These are phyloP conservation scores for Psidium friedrichsthalianum DNA, from an alignment of 345 rosid species.

Conservation along the genomic window DNA sequence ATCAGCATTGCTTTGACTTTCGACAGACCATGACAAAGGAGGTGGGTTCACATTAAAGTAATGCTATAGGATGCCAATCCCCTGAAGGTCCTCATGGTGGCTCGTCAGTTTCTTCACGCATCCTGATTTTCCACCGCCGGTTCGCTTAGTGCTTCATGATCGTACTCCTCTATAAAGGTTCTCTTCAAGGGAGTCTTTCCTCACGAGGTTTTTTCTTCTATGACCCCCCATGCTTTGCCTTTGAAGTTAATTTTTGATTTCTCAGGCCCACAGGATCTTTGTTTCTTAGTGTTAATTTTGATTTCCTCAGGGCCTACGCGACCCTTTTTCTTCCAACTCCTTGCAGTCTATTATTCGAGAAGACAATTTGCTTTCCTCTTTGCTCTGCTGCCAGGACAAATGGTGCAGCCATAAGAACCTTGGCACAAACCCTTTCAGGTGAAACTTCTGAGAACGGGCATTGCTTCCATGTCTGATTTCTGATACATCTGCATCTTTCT, in stretches of 20 bases:
- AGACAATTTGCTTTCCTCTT: slow-evolving; percentile 1
- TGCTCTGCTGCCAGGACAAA: slow-evolving; percentile 11
- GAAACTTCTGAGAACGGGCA: background rate
- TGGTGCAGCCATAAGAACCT: slow-evolving; percentile 22
- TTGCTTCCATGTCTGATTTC: background rate
- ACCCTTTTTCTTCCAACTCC: slow-evolving; percentile 17
- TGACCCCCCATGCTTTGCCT: slow-evolving; percentile 4
- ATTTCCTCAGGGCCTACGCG: background rate
- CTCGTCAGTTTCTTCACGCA: slow-evolving; percentile 1
- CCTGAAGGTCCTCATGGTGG: slow-evolving; percentile 1
- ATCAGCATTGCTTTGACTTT: slow-evolving; percentile 5
- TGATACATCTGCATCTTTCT: slow-evolving; percentile 7
- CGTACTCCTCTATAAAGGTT: background rate
- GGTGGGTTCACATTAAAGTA: slow-evolving; percentile 36
- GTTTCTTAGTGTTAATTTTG: slow-evolving; percentile 6
- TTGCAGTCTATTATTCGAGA: slow-evolving; percentile 10
- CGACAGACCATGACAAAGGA: slow-evolving; percentile 28
- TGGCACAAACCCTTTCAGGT: slow-evolving; percentile 6
- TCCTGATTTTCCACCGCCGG: slow-evolving; percentile 3
- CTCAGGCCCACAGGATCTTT: background rate
- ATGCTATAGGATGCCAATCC: slow-evolving; percentile 1
- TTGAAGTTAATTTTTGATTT: slow-evolving; percentile 7
- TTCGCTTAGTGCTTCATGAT: slow-evolving; percentile 1
- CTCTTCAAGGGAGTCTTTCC: background rate
- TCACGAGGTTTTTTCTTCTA: slow-evolving; percentile 2